Evolutionary conservation across 2,329 filamentous ascomycete species (phyloP), one percentile per base, ranked within the genome.

Genomic region (Sclerotinia subarctica): DNA sequence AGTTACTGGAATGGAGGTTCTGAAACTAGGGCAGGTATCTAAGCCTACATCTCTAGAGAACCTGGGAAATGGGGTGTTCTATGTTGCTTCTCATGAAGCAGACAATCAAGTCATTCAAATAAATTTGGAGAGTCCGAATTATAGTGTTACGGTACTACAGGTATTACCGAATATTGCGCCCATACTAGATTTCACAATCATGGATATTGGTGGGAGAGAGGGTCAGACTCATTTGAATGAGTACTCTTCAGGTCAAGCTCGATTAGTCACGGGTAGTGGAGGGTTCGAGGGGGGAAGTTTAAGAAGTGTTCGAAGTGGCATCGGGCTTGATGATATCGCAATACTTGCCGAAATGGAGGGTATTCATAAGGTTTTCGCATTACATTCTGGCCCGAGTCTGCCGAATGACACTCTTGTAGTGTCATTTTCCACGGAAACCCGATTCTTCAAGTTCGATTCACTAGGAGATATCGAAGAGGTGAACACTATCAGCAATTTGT

Each of bases 241-340:
- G 70, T 99, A 97, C 76, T 96, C 94, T 0, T 97, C 94, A 0
- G 95, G 95, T 0, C 94, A 99, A 79, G 94, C 95, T 57, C 87
- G 94, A 51, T 91, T 99, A 70, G 93, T 99, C 15, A 94, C 94
- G 2, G 94, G 93, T 0, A 97, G 94, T 67, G 95, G 95, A 38
- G 93, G 92, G 0, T 95, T 92, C 76, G 89, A 91, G 72, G 93
- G 97, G 75, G 95, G 95, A 24, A 94, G 91, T 67, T 80, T 99
- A 65, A 85, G 95, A 69, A 97, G 93, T 76, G 92, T 99, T 29
- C 86, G 95, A 66, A 98, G 94, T 77, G 96, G 95, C 62, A 94
- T 99, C 63, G 94, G 94, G 0, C 85, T 98, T 64, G 93, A 97
- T 77, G 93, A 97, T 67, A 81, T 94, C 21, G 94, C 93, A 26